Evolutionary conservation across 2,329 filamentous ascomycete species (phyloP), one percentile per base, ranked within the genome.

Genomic region (Hypoxylon rubiginosum): DNA sequence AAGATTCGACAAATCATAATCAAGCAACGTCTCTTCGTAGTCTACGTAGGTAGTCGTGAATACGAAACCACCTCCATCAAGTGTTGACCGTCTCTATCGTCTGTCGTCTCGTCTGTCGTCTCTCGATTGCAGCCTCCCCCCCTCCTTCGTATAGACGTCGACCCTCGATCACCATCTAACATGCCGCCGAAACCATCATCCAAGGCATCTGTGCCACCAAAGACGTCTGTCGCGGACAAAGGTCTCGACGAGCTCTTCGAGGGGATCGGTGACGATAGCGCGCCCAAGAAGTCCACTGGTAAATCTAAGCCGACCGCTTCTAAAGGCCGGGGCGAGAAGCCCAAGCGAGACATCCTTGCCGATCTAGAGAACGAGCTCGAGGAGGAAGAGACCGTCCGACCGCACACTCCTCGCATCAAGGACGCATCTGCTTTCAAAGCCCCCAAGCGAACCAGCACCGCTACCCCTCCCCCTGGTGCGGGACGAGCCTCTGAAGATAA

Each of bases 341-440:
- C 74, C 72, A 86, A 90, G 73, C 86, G 92, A 72, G 94, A 97
- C 77, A 89, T 95, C 62, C 86, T 98, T 41, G 94, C 94, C 67
- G 94, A 97, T 73, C 88, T 98, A 66, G 93, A 97, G 78, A 90
- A 90, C 72, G 80, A 88, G 76, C 88, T 97, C 46, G 92, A 88
- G 59, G 89, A 88, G 58, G 89, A 92, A 78, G 84, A 90, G 75
- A 86, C 92, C 67, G 90, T 90, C 69, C 90, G 94, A 51, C 92
- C 95, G 15, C 91, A 92, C 74, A 98, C 95, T 1, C 96, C 95
- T 41, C 91, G 92, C 72, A 79, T 89, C 76, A 86, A 88, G 71
- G 88, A 85, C 66, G 79, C 82, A 60, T 79, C 81, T 17, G 76
- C 80, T 32, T 82, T 83, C 48, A 88, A 86, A 39, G 64, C 64